Conservation (phyloP, 106 monocot genomes). For the Dioscorea alata region DNA sequence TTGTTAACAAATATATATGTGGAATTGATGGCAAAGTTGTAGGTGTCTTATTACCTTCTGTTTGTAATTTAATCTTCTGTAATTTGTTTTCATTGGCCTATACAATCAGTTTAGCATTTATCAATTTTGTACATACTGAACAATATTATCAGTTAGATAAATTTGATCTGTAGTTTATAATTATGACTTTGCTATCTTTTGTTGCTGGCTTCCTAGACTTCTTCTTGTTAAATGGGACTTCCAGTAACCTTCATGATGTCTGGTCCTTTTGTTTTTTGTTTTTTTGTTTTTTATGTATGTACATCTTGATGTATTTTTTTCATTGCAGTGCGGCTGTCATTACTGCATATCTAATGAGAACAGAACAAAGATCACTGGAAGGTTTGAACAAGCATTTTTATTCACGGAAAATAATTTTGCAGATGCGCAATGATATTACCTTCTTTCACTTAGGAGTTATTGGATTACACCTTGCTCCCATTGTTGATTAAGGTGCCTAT, state of each 20-base stretch:
- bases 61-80: too few relatives aligned
- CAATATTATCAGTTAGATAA: too few relatives aligned
- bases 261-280: not conserved
- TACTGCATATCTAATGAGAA: conserved; percentile 90
- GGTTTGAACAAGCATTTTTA: conserved; percentile 40
- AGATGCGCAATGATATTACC: not conserved
- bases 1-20: too few relatives aligned
- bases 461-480: not conserved
- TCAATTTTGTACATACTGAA: too few relatives aligned
- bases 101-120: too few relatives aligned
- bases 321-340: conserved; percentile 88
- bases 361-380: conserved; percentile 86
- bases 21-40: too few relatives aligned
- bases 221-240: too few relatives aligned
- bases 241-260: not conserved
- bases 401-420: not conserved
- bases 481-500: not conserved
- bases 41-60: too few relatives aligned
- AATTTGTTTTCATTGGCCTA: too few relatives aligned
- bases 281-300: not conserved
- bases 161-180: too few relatives aligned
- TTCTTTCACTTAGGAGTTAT: not conserved
- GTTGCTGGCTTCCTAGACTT: too few relatives aligned
- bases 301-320: conserved; percentile 23
- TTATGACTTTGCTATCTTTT: too few relatives aligned